A percentile compares a stretch with the other conserved stretches of the same genome.
Evolutionary conservation across 805 yeast genomes (phyloP).

Genomic region (Saccharomyces mikatae): DNA sequence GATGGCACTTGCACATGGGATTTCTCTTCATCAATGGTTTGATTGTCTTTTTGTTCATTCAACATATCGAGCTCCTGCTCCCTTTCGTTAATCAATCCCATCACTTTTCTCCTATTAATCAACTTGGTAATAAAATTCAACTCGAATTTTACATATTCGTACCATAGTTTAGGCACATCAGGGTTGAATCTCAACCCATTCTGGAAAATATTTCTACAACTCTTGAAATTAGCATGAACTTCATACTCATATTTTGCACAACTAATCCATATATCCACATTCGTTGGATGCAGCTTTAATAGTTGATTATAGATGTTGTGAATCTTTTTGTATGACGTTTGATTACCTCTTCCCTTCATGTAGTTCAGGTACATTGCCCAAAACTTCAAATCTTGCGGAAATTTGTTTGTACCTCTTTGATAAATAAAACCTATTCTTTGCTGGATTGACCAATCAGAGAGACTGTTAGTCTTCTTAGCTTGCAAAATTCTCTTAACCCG

Average conservation of each 20-base stretch:
- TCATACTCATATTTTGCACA: slow-evolving; percentile 94
- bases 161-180: slow-evolving; percentile 67
- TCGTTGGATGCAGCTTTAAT: slow-evolving; percentile 82
- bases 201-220: slow-evolving; percentile 81
- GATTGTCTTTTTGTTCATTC: slow-evolving; percentile 27
- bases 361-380: slow-evolving; percentile 74
- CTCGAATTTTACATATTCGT: slow-evolving; percentile 81
- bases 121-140: slow-evolving; percentile 76
- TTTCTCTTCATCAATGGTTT: slow-evolving; percentile 26
- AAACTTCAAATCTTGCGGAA: slow-evolving; percentile 64
- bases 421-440: slow-evolving; percentile 74
- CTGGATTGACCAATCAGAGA: slow-evolving; percentile 82
- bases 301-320: slow-evolving; percentile 71
- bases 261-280: slow-evolving; percentile 83
- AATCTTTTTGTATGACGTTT: slow-evolving; percentile 62
- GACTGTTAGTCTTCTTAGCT: slow-evolving; percentile 50
- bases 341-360: slow-evolving; percentile 43
- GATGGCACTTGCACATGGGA: slow-evolving; percentile 38
- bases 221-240: slow-evolving; percentile 75
- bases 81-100: slow-evolving; percentile 68
- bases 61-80: slow-evolving; percentile 51
- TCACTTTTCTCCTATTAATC: slow-evolving; percentile 70
- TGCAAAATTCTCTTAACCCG: slow-evolving; percentile 55
- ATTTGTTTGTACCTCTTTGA: slow-evolving; percentile 73
- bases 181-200: slow-evolving; percentile 77